phyloP scores from a whole-genome alignment of 2,329 filamentous ascomycete species.

The Sporothrix inflata region DNA sequence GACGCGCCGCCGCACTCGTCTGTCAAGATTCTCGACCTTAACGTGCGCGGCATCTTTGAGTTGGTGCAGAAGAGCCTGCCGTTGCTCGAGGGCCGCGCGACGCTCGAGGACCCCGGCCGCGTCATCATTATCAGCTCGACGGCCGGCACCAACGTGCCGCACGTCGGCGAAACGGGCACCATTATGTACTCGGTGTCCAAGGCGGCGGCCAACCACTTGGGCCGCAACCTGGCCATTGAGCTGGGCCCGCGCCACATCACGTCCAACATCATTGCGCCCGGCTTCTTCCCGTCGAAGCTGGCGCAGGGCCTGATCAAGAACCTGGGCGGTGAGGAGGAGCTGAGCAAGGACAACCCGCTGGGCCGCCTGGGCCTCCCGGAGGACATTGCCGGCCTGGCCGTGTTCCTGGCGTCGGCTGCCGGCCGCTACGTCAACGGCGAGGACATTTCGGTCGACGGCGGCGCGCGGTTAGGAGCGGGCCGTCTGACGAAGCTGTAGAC shows the following conservation, averaged over 20 bases:
- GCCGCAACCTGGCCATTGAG: constrained; percentile 67
- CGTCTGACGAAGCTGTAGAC: constrained; percentile 38
- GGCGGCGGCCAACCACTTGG: constrained; percentile 65
- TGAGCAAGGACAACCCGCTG: constrained; percentile 57
- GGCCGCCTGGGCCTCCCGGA: constrained; percentile 59
- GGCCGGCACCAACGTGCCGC: constrained; percentile 65
- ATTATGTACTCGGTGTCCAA: constrained; percentile 71
- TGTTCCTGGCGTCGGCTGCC: constrained; percentile 59
- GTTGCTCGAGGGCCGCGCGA: constrained; percentile 35
- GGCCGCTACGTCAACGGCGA: constrained; percentile 54
- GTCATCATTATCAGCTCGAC: constrained; percentile 70
- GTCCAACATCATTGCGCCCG: constrained; percentile 66
- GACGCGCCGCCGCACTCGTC: constrained; percentile 63
- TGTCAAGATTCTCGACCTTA: constrained; percentile 69
- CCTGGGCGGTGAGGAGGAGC: constrained; percentile 57
- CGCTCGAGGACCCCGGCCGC: constrained; percentile 58
- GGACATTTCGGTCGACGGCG: constrained; percentile 44
- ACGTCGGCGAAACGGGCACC: constrained; percentile 62
- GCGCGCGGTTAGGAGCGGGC: constrained; percentile 39
- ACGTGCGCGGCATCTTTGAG: constrained; percentile 72
- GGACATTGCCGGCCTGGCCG: constrained; percentile 63
- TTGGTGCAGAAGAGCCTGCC: constrained; percentile 59
- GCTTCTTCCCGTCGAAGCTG: constrained; percentile 71
- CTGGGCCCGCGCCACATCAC: constrained; percentile 67
- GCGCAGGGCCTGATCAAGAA: constrained; percentile 65